phyloP scores from a whole-genome alignment of 257 asterid genomes.

The Rehmannia glutinosa region DNA sequence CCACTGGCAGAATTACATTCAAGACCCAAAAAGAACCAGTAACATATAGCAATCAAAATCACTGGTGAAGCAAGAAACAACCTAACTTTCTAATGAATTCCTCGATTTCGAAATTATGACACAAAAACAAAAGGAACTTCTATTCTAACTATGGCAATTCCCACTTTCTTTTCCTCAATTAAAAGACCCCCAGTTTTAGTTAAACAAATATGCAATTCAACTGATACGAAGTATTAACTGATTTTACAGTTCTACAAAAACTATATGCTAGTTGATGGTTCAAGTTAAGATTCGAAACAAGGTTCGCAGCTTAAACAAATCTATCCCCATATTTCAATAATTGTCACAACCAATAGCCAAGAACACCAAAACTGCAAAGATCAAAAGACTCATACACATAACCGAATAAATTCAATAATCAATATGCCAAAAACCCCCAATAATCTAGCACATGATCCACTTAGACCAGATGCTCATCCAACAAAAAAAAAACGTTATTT shows the following conservation, averaged over 20 bases:
- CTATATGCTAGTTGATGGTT: background rate
- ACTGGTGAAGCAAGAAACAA: no score
- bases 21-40: background rate
- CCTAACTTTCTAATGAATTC: background rate
- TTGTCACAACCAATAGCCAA: background rate
- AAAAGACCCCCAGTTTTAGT: no score
- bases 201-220: no score
- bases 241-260: background rate
- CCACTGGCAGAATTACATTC: background rate
- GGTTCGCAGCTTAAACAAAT: background rate
- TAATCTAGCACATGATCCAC: conserved; percentile 4
- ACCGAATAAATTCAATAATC: background rate
- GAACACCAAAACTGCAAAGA: background rate
- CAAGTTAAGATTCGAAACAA: background rate
- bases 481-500: background rate
- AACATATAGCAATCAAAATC: background rate
- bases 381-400: conserved; percentile 2
- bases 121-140: background rate
- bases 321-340: background rate
- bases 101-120: background rate
- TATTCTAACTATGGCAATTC: background rate
- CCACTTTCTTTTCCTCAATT: background rate
- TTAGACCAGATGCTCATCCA: conserved; percentile 7
- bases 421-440: background rate
- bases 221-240: background rate